Evolutionary conservation across 169 alveolate species (phyloP).

Genomic region (Plasmodium relictum): DNA sequence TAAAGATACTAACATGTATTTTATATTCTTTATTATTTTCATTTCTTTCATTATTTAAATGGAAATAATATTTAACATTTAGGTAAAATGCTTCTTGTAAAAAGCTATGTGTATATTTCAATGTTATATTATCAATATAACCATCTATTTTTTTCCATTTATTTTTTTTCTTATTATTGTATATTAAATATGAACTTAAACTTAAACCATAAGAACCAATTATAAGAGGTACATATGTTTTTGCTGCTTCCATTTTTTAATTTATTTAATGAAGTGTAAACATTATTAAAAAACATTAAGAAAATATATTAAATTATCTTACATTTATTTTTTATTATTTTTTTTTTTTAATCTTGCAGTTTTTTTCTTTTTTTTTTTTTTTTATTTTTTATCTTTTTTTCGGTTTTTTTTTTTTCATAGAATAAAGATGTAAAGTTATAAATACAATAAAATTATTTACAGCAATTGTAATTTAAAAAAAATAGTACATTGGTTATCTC

Average conservation of each 20-base stretch:
- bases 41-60: conserved; percentile 43
- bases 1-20: conserved; percentile 4
- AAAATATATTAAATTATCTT: background rate
- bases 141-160: conserved; percentile 62
- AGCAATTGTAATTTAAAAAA: no score
- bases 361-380: background rate
- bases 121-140: conserved; percentile 37
- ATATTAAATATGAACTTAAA: conserved; percentile 48
- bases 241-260: conserved; percentile 37
- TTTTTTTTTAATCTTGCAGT: background rate
- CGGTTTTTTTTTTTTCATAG: no score
- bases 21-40: conserved; percentile 59
- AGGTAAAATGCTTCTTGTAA: conserved; percentile 32
- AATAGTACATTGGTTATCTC: no score
- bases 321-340: background rate
- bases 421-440: no score
- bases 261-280: background rate
- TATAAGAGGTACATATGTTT: conserved; percentile 39
- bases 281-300: no score
- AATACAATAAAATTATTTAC: no score
- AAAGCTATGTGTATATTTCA: conserved; percentile 30
- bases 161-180: conserved; percentile 30
- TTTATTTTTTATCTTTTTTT: background rate
- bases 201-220: conserved; percentile 67
- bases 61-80: conserved; percentile 38